A percentile compares a stretch with the other conserved stretches of the same genome.
These are phyloP conservation scores for Galerina marginata DNA, from an alignment of 768 basidiomycete species.

Conservation along the genomic window DNA sequence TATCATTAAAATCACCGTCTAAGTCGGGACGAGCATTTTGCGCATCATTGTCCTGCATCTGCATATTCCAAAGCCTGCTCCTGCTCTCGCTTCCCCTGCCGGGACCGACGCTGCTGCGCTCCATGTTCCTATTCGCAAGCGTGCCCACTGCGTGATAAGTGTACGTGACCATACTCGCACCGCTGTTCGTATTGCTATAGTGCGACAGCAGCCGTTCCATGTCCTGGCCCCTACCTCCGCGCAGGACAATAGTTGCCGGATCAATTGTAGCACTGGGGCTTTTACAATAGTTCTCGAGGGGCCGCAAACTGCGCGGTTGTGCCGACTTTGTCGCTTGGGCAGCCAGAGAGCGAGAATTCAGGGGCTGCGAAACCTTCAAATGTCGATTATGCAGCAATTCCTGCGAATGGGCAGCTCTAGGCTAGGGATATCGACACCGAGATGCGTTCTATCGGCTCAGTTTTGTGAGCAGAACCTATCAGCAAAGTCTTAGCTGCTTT, in stretches of 20 bases:
- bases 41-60: slow-evolving; percentile 27
- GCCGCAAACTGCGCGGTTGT: too few relatives aligned
- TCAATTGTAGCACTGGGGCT: too few relatives aligned
- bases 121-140: neutral
- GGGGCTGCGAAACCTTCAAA: too few relatives aligned
- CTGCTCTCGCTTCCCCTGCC: slow-evolving; percentile 20
- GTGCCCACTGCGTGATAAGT: slow-evolving; percentile 17
- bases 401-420: too few relatives aligned
- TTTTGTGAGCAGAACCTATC: too few relatives aligned
- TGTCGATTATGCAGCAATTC: too few relatives aligned
- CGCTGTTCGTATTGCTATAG: slow-evolving; percentile 36
- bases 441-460: too few relatives aligned
- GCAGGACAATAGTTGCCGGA: slow-evolving; percentile 47
- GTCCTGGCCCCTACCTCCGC: slow-evolving; percentile 10
- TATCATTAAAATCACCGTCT: slow-evolving; percentile 45
- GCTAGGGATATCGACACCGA: too few relatives aligned
- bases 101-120: slow-evolving; percentile 12
- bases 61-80: slow-evolving; percentile 19
- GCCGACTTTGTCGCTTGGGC: too few relatives aligned
- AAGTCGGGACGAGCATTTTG: slow-evolving; percentile 33
- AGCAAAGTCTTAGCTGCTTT: too few relatives aligned
- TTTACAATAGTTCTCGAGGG: too few relatives aligned
- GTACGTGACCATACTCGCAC: slow-evolving; percentile 29
- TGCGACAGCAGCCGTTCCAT: slow-evolving; percentile 27
- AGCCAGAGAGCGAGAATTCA: too few relatives aligned